These are phyloP conservation scores for Cercospora nicotianae DNA, from an alignment of 2,329 filamentous ascomycete species.

Conservation along the genomic window DNA sequence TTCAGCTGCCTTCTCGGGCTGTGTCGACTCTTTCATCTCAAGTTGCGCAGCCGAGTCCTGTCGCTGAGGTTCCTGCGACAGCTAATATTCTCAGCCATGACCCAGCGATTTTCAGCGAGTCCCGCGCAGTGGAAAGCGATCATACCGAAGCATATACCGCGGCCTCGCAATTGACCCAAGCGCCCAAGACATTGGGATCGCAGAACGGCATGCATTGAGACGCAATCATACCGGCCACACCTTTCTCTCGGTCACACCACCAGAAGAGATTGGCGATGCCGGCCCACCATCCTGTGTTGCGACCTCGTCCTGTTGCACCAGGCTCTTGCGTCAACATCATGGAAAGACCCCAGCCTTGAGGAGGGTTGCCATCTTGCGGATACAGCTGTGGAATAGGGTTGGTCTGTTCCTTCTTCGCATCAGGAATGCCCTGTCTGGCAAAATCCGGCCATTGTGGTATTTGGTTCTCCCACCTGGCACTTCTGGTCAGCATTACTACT, in stretches of 20 bases:
- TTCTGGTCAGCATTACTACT: constrained; percentile 50
- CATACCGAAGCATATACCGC: constrained; percentile 17
- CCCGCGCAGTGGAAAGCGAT: not conserved
- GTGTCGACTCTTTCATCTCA: not conserved
- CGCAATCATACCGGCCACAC: constrained; percentile 43
- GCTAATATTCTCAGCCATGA: constrained; percentile 9
- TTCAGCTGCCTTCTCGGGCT: not conserved
- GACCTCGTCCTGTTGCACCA: constrained; percentile 39
- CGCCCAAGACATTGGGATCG: constrained; percentile 31
- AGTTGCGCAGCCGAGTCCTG: not conserved
- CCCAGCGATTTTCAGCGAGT: not conserved
- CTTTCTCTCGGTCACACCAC: constrained; percentile 42
- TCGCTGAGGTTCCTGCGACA: constrained; percentile 1
- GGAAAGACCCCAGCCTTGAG: constrained; percentile 64
- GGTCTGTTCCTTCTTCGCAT: constrained; percentile 39
- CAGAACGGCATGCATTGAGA: constrained; percentile 42
- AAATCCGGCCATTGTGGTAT: constrained; percentile 40
- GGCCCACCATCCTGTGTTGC: constrained; percentile 40
- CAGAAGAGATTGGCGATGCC: constrained; percentile 43
- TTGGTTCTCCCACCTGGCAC: constrained; percentile 61
- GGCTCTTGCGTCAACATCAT: constrained; percentile 40
- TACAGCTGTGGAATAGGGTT: constrained; percentile 45
- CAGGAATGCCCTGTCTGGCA: constrained; percentile 36
- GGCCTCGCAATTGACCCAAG: constrained; percentile 18
- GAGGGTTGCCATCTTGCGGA: constrained; percentile 44